A percentile compares a stretch with the other conserved stretches of the same genome.
These are phyloP conservation scores for Mortierella hygrophila DNA, from an alignment of 192 early-diverging fungal genomes.

Conservation along the genomic window DNA sequence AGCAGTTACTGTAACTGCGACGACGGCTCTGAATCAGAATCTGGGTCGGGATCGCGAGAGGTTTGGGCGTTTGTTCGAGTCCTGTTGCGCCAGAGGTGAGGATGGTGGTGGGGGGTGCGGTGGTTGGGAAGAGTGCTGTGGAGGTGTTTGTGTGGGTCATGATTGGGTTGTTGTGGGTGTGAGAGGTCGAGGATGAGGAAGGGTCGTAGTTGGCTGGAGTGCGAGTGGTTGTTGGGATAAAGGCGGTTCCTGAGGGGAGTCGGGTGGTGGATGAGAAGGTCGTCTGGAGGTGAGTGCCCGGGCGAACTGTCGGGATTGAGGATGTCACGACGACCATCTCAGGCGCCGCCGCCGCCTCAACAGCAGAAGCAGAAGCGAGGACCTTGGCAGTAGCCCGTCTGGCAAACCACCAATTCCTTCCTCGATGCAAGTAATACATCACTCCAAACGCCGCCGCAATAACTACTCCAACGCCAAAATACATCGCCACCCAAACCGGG, in stretches of 20 bases:
- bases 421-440: slow-evolving; percentile 35
- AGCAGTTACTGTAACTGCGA: slow-evolving; percentile 27
- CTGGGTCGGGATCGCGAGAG: background rate
- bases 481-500: slow-evolving; percentile 33
- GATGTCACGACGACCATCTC: background rate
- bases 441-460: slow-evolving; percentile 28
- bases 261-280: background rate
- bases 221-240: background rate
- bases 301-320: background rate
- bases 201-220: background rate
- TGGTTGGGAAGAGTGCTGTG: background rate
- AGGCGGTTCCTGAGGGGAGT: background rate
- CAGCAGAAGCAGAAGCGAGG: background rate
- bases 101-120: background rate
- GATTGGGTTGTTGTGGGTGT: background rate
- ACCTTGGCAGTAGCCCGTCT: background rate
- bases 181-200: background rate
- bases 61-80: background rate
- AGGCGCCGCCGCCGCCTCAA: background rate
- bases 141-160: background rate
- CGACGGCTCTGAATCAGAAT: slow-evolving; percentile 18
- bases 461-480: slow-evolving; percentile 29
- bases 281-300: background rate
- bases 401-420: slow-evolving; percentile 15
- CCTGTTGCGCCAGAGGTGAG: background rate